phyloP scores from a whole-genome alignment of 2,329 filamentous ascomycete species.

The Leptographium wingfieldii region DNA sequence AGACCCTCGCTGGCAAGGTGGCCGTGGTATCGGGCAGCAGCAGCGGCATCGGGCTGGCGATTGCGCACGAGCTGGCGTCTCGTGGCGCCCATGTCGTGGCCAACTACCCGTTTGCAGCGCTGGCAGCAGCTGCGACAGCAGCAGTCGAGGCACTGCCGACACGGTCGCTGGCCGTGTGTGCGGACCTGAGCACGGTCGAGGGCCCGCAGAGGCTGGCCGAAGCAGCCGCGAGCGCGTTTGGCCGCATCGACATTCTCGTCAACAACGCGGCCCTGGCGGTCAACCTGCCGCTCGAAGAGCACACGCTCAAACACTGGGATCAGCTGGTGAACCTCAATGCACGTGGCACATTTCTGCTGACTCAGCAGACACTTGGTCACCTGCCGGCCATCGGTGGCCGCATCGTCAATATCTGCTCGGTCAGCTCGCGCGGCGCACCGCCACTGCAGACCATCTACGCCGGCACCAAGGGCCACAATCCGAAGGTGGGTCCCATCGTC shows the following conservation, averaged over 20 bases:
- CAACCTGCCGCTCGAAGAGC: slow-evolving; percentile 23
- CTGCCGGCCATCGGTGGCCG: slow-evolving; percentile 25
- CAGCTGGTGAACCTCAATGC: slow-evolving; percentile 45
- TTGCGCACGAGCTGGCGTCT: slow-evolving; percentile 28
- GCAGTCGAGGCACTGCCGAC: slow-evolving; percentile 18
- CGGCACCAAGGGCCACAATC: slow-evolving; percentile 7
- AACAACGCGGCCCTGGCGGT: slow-evolving; percentile 18
- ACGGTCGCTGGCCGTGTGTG: slow-evolving; percentile 25
- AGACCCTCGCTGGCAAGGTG: slow-evolving; percentile 27
- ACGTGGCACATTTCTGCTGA: slow-evolving; percentile 38
- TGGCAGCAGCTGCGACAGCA: slow-evolving; percentile 18
- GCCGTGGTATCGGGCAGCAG: slow-evolving; percentile 35
- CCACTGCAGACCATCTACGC: slow-evolving; percentile 10
- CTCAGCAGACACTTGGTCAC: slow-evolving; percentile 38
- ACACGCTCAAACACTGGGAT: slow-evolving; percentile 37
- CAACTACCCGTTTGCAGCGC: slow-evolving; percentile 30
- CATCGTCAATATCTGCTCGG: slow-evolving; percentile 47
- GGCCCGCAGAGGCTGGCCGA: slow-evolving; percentile 24
- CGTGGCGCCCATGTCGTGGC: slow-evolving; percentile 34
- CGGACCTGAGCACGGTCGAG: slow-evolving; percentile 25
- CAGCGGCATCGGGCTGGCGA: slow-evolving; percentile 32
- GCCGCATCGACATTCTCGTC: slow-evolving; percentile 9
- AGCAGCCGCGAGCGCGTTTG: slow-evolving; percentile 16
- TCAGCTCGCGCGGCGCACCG: slow-evolving; percentile 28
- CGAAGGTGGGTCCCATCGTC: neutral